These are phyloP conservation scores for Thraustotheca clavata DNA, from an alignment of 352 stramenopile species.

Conservation along the genomic window DNA sequence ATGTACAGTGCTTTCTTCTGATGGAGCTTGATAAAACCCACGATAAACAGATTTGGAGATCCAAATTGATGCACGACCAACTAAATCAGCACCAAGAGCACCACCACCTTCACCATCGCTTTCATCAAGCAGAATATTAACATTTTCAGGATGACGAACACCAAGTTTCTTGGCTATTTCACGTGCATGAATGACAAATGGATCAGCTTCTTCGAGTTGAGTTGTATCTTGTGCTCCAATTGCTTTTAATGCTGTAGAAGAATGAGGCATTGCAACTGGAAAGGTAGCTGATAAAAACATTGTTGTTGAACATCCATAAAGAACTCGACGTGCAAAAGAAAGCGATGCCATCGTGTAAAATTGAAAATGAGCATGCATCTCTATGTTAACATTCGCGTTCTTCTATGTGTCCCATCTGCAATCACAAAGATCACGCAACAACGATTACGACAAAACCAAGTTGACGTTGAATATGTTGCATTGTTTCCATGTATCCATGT, in stretches of 20 bases:
- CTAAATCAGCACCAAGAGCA: slow-evolving; percentile 49
- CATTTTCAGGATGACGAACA: slow-evolving; percentile 51
- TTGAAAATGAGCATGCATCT: slow-evolving; percentile 1
- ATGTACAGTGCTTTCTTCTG: slow-evolving; percentile 25
- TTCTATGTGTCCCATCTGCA: slow-evolving; percentile 4
- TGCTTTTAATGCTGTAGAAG: slow-evolving; percentile 42
- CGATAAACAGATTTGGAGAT: slow-evolving; percentile 76
- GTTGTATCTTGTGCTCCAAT: slow-evolving; percentile 48
- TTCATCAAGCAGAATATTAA: slow-evolving; percentile 59
- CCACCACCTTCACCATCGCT: slow-evolving; percentile 38
- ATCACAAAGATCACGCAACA: slow-evolving; percentile 8
- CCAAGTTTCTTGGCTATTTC: slow-evolving; percentile 49
- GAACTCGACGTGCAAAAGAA: slow-evolving; percentile 30
- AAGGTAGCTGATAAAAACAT: slow-evolving; percentile 41
- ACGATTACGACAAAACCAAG: neutral
- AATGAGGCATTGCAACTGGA: slow-evolving; percentile 52
- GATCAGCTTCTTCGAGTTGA: slow-evolving; percentile 40
- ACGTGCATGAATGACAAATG: slow-evolving; percentile 57
- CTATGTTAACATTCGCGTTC: neutral
- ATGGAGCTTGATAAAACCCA: slow-evolving; percentile 50
- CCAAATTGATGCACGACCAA: slow-evolving; percentile 52
- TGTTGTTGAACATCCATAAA: slow-evolving; percentile 28
- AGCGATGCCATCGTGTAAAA: neutral
- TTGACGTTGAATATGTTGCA: neutral
- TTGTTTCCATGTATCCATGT: neutral